phyloP scores from a whole-genome alignment of 306 rosid species.

The Purshia tridentata region DNA sequence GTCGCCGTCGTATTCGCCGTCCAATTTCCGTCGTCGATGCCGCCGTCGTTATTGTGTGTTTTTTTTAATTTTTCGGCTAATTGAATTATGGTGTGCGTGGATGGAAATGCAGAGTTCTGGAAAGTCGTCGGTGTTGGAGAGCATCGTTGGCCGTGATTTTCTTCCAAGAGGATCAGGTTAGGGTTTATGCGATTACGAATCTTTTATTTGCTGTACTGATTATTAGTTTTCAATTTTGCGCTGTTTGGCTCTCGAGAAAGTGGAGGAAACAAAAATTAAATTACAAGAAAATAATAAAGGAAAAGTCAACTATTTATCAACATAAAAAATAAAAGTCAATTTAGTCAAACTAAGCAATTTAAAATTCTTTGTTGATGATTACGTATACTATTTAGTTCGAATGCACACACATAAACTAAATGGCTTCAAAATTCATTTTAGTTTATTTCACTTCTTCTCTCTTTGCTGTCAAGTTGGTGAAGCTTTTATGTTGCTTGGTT shows the following conservation, averaged over 20 bases:
- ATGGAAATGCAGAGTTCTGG: constrained; percentile 67
- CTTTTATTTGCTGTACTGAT: not conserved
- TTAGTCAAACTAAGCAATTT: constrained; percentile 10
- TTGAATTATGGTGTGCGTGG: constrained; percentile 2
- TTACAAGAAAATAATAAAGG: not conserved
- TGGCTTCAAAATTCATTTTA: not conserved
- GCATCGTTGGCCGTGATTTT: constrained; percentile 88
- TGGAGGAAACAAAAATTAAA: not conserved
- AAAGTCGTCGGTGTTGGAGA: constrained; percentile 75
- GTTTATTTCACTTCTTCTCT: not conserved
- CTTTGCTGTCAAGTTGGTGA: not conserved
- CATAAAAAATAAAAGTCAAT: constrained; percentile 1
- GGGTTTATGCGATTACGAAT: not conserved
- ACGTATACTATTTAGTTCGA: not conserved
- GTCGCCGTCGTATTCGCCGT: no score
- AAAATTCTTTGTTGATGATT: not conserved
- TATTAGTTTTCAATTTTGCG: not conserved
- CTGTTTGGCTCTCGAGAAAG: constrained; percentile 26
- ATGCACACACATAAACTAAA: not conserved
- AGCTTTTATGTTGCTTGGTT: constrained; percentile 16
- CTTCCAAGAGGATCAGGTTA: constrained; percentile 87
- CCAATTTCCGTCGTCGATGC: no score
- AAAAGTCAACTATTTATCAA: not conserved
- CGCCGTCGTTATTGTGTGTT: not conserved
- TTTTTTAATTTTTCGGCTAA: not conserved